These are phyloP conservation scores for Rubroboletus satanas DNA, from an alignment of 768 basidiomycete species.

Conservation along the genomic window DNA sequence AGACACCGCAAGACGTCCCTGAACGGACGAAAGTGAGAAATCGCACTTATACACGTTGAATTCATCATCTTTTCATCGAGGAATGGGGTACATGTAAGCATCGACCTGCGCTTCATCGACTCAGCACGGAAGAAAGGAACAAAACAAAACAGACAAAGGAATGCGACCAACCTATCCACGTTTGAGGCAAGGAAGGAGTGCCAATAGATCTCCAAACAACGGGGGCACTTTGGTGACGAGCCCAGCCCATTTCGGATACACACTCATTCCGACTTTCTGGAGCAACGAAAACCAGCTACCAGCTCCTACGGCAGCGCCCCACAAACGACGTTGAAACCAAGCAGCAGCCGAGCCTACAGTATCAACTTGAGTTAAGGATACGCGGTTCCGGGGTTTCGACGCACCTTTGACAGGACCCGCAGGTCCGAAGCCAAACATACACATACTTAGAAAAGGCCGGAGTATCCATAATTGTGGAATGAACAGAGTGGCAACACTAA, in stretches of 20 bases:
- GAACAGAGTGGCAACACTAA: conserved; percentile 1
- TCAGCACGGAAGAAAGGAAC: neutral
- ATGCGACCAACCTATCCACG: neutral
- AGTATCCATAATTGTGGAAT: conserved; percentile 16
- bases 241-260: conserved; percentile 5
- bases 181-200: neutral
- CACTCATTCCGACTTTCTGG: conserved; percentile 15
- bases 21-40: too few relatives aligned
- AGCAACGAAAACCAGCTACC: conserved; percentile 13
- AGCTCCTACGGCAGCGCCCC: neutral
- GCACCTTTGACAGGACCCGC: conserved; percentile 5
- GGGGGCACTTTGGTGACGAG: neutral
- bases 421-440: conserved; percentile 13
- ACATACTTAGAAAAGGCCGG: conserved; percentile 1
- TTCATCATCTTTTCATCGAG: neutral
- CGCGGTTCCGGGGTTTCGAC: fast-evolving
- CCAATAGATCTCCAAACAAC: neutral
- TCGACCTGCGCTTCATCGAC: neutral
- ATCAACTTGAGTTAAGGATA: neutral
- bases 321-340: conserved; percentile 5
- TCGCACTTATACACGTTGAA: too few relatives aligned
- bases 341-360: conserved; percentile 13
- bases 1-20: too few relatives aligned
- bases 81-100: neutral
- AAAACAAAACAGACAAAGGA: neutral